Base-by-base conservation (phyloP, 2,329 filamentous ascomycete genomes). In the Beauveria bassiana region DNA sequence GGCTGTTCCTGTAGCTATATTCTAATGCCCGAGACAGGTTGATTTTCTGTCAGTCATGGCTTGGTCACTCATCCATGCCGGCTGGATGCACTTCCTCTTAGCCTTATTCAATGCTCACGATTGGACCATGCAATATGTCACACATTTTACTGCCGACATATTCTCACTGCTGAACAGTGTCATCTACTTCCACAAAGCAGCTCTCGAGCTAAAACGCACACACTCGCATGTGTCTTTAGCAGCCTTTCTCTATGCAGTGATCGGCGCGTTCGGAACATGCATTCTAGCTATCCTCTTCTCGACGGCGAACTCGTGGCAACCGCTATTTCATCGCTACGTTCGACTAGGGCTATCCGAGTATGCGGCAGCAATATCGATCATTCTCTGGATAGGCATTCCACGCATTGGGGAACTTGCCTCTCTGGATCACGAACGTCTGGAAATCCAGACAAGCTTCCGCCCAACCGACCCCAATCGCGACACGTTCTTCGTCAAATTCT, bases 81-180 rank as follows among this genome's bases (percentile, higher is more conserved):
- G 78, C 8, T 88, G 86, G 86, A 82, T 88, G 78, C 83, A 86
- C 68, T 82, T 81, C 65, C 71, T 87, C 3, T 76, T 88, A 14
- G 85, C 85, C 60, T 80, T 87, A 56, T 81, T 87, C 71, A 88
- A 88, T 70, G 85, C 85, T 4, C 85, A 88, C 68, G 85, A 87
- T 70, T 88, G 84, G 82, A 88, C 85, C 0, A 88, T 88, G 86
- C 78, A 82, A 66, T 88, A 88, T 70, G 86, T 88, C 54, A 88
- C 86, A 2, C 84, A 81, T 22, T 88, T 87, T 70, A 85, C 79
- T 63, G 85, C 82, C 49, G 86, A 88, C 69, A 86, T 88, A 60
- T 88, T 88, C 69, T 85, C 84, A 2, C 76, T 88, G 9, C 74
- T 88, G 31, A 88, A 88, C 71, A 86, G 83, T 66, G 80, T 88